Evolutionary conservation across 352 stramenopile species (phyloP).

Genomic region (Globisporangium okanoganense): DNA sequence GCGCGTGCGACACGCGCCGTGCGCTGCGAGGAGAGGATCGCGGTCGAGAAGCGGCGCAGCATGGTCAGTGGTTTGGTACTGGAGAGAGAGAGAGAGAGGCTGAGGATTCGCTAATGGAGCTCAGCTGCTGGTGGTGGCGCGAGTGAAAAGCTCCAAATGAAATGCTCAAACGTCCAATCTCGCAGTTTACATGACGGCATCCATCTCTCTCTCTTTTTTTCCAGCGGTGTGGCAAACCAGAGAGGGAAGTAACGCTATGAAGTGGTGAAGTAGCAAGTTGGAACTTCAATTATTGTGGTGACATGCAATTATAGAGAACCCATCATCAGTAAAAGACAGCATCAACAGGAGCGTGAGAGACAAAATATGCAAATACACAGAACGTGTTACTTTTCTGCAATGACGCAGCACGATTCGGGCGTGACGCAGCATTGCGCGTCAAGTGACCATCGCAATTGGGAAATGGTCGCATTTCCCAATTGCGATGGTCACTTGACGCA

Average conservation of each 20-base stretch:
- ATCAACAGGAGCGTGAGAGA: not conserved
- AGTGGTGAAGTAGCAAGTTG: slow-evolving; percentile 17
- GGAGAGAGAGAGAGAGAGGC: slow-evolving; percentile 2
- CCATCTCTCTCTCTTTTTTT: slow-evolving; percentile 3
- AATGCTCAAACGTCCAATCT: slow-evolving; percentile 2
- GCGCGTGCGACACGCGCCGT: slow-evolving; percentile 1
- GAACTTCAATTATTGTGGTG: slow-evolving; percentile 11
- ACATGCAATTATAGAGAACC: not conserved
- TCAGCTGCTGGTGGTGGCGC: slow-evolving; percentile 16
- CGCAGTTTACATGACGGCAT: not conserved
- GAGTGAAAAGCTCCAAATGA: slow-evolving; percentile 6
- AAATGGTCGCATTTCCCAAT: not conserved
- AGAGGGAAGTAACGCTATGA: slow-evolving; percentile 26
- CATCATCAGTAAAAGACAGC: not conserved
- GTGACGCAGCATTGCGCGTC: not conserved
- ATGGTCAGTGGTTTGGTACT: slow-evolving; percentile 16
- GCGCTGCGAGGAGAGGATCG: slow-evolving; percentile 17
- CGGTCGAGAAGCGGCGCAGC: slow-evolving; percentile 38
- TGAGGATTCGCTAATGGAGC: slow-evolving; percentile 2
- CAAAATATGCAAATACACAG: not conserved
- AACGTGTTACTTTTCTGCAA: not conserved
- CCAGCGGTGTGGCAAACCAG: not conserved
- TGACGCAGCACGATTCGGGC: not conserved
- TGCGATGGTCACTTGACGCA: too few relatives aligned
- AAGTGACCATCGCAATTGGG: not conserved